Conservation (phyloP, 2,329 filamentous ascomycete genomes). For the Monosporascus ibericus region DNA sequence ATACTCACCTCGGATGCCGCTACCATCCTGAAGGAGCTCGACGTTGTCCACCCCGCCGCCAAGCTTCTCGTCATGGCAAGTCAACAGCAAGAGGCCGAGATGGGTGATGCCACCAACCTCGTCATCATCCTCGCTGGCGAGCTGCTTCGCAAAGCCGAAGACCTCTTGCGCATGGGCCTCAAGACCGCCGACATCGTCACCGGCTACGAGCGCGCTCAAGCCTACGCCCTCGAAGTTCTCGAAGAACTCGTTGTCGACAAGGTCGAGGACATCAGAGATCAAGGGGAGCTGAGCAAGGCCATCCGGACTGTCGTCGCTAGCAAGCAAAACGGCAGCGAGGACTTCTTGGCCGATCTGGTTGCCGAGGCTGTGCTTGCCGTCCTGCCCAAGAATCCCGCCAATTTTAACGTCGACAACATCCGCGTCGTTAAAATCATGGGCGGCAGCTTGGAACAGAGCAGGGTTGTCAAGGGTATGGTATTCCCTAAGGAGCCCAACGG, state of each 20-base stretch:
- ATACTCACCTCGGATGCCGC: slow-evolving; percentile 96
- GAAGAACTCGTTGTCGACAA: slow-evolving; percentile 89
- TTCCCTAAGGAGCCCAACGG: slow-evolving; percentile 95
- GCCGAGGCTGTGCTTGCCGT: slow-evolving; percentile 81
- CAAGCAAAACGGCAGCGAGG: slow-evolving; percentile 93
- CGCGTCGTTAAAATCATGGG: slow-evolving; percentile 99
- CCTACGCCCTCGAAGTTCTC: slow-evolving; percentile 75
- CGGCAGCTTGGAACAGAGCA: slow-evolving; percentile 87
- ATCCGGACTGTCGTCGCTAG: slow-evolving; percentile 92
- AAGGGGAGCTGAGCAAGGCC: slow-evolving; percentile 85
- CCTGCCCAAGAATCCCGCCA: slow-evolving; percentile 86
- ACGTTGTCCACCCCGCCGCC: slow-evolving; percentile 95
- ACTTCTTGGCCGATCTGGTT: slow-evolving; percentile 78
- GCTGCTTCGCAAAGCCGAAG: slow-evolving; percentile 93
- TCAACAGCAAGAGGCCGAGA: slow-evolving; percentile 98
- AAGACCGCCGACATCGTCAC: slow-evolving; percentile 97
- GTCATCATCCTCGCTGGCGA: slow-evolving; percentile 95
- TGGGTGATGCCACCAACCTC: slow-evolving; percentile 97
- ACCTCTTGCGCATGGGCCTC: slow-evolving; percentile 90
- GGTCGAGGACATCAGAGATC: slow-evolving; percentile 74
- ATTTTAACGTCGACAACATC: slow-evolving; percentile 99
- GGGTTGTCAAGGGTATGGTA: slow-evolving; percentile 96
- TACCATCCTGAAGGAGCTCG: slow-evolving; percentile 93
- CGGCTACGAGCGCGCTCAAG: slow-evolving; percentile 92
- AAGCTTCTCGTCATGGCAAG: slow-evolving; percentile 98